phyloP scores from a whole-genome alignment of 768 basidiomycete genomes.

The Kwoniella mangroviensis region DNA sequence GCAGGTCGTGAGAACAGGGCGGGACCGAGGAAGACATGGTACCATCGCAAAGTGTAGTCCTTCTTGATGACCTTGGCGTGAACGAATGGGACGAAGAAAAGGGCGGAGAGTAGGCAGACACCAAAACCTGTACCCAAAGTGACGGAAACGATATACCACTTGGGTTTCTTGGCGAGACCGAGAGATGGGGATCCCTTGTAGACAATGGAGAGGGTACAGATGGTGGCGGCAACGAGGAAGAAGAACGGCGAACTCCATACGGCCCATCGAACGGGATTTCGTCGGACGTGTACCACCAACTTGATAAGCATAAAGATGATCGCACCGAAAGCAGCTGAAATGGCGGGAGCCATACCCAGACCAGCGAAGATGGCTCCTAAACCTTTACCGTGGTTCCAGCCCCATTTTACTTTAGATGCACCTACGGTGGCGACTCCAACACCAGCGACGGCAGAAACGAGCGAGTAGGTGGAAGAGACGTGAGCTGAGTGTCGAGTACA shows the following conservation, averaged over 20 bases:
- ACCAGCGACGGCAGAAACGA: slow-evolving; percentile 60
- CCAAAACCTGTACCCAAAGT: slow-evolving; percentile 57
- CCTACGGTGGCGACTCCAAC: slow-evolving; percentile 60
- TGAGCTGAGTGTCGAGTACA: slow-evolving; percentile 58
- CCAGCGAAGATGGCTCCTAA: slow-evolving; percentile 59
- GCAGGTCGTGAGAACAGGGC: slow-evolving; percentile 56
- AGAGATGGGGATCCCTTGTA: slow-evolving; percentile 60
- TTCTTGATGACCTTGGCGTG: slow-evolving; percentile 58
- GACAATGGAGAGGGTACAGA: slow-evolving; percentile 59
- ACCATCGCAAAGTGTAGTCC: slow-evolving; percentile 59
- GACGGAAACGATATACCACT: slow-evolving; percentile 52
- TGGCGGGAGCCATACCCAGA: slow-evolving; percentile 54
- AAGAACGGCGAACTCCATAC: slow-evolving; percentile 55
- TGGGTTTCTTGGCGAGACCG: slow-evolving; percentile 53
- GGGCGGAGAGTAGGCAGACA: slow-evolving; percentile 52
- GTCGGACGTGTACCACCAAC: slow-evolving; percentile 54
- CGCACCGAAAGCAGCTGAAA: slow-evolving; percentile 57
- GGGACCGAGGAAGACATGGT: slow-evolving; percentile 60
- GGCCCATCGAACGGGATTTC: slow-evolving; percentile 51
- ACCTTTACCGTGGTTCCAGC: slow-evolving; percentile 61
- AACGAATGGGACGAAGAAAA: slow-evolving; percentile 61
- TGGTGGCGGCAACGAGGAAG: slow-evolving; percentile 52
- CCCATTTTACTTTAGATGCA: slow-evolving; percentile 58
- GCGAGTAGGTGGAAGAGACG: slow-evolving; percentile 61
- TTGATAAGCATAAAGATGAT: slow-evolving; percentile 57